Percentiles rank a stretch among this genome's conserved stretches.
These are phyloP conservation scores for Neurospora sp. DNA, from an alignment of 495 filamentous ascomycete genomes.

Conservation along the genomic window DNA sequence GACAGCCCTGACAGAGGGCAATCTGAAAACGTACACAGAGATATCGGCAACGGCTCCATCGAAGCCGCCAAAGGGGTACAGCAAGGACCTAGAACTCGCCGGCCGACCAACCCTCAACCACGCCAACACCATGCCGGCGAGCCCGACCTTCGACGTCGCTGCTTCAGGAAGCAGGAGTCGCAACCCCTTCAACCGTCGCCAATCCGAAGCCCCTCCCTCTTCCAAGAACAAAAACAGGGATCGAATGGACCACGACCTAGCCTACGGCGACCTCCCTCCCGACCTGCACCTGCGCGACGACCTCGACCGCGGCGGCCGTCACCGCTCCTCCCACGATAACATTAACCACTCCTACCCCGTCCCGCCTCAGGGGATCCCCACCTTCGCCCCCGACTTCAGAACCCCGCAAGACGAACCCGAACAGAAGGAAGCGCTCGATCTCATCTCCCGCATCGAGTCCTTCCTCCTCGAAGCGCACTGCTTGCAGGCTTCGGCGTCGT, in stretches of 20 bases:
- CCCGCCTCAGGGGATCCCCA: not conserved
- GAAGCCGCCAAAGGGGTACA: conserved; percentile 28
- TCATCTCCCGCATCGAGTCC: conserved; percentile 58
- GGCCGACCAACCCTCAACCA: conserved; percentile 23
- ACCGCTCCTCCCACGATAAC: conserved; percentile 2
- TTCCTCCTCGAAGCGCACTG: conserved; percentile 80
- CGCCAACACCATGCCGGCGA: conserved; percentile 18
- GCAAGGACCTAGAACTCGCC: conserved; percentile 28
- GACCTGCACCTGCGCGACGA: conserved; percentile 33
- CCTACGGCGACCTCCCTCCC: conserved; percentile 66
- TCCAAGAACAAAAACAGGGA: conserved; percentile 37
- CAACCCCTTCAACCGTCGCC: not conserved
- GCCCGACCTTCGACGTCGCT: not conserved
- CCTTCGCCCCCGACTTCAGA: not conserved
- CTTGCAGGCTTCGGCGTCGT: conserved; percentile 69
- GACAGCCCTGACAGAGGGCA: conserved; percentile 29
- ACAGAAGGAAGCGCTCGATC: conserved; percentile 35
- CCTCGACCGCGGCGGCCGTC: conserved; percentile 26
- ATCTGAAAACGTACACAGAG: conserved; percentile 35
- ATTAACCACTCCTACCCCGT: not conserved
- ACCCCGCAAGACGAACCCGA: conserved; percentile 42
- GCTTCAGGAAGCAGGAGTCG: not conserved
- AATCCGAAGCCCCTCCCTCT: conserved; percentile 14
- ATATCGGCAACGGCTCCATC: conserved; percentile 33
- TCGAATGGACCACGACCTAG: conserved; percentile 82